These are phyloP conservation scores for Nitzschia sp. DNA, from an alignment of 108 stramenopile species.

Conservation along the genomic window DNA sequence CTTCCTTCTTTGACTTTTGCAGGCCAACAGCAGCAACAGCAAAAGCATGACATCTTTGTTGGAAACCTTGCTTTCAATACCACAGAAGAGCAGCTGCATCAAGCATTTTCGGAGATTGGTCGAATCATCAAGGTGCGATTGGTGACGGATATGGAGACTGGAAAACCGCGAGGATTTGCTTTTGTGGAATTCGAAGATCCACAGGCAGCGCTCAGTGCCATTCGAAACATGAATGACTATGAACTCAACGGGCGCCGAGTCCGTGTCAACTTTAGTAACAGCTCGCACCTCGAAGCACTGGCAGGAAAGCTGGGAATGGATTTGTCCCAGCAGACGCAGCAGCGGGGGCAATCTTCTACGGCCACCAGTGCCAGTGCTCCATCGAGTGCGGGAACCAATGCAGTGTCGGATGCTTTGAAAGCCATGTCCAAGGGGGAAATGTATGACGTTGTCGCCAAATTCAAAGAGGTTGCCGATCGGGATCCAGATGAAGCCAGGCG, in stretches of 20 bases:
- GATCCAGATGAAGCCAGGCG: constrained; percentile 92
- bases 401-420: constrained; percentile 78
- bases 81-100: constrained; percentile 90
- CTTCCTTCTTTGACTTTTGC: neutral
- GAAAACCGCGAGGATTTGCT: constrained; percentile 94
- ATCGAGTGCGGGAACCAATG: constrained; percentile 60
- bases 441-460: constrained; percentile 85
- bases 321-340: constrained; percentile 49
- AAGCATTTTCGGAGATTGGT: constrained; percentile 90
- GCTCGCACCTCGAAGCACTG: constrained; percentile 83
- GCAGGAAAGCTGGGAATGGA: constrained; percentile 92
- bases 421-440: constrained; percentile 88
- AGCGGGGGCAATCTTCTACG: constrained; percentile 10
- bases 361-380: neutral
- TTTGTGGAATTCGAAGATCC: constrained; percentile 98
- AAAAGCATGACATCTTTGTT: constrained; percentile 87
- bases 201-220: constrained; percentile 91
- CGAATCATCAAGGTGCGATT: constrained; percentile 88
- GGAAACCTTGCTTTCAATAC: constrained; percentile 93
- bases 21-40: constrained; percentile 28
- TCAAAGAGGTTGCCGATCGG: constrained; percentile 88
- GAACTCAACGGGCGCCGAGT: constrained; percentile 92
- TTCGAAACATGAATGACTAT: constrained; percentile 96
- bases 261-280: constrained; percentile 93
- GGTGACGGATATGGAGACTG: constrained; percentile 92